Conservation (phyloP, 805 yeast genomes). For the Lachancea kluyveri region DNA sequence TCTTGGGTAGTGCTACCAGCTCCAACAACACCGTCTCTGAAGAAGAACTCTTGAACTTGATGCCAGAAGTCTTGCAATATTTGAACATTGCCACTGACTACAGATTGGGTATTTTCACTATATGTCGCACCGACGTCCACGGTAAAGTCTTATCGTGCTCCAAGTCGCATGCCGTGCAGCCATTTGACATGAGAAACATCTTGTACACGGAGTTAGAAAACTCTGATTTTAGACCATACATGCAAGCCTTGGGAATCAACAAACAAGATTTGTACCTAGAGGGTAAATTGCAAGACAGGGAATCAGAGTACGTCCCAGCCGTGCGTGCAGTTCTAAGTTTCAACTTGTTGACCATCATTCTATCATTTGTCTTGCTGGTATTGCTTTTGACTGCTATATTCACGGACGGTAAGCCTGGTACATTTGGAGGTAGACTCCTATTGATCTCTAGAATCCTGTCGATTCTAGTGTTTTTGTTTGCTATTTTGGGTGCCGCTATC, state of each 20-base stretch:
- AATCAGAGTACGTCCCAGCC: conserved; percentile 30
- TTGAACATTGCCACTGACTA: conserved; percentile 24
- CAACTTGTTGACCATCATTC: conserved; percentile 21
- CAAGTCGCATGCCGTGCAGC: conserved; percentile 28
- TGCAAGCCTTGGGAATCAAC: conserved; percentile 22
- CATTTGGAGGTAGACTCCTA: conserved; percentile 1
- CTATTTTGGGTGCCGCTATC: conserved; percentile 26
- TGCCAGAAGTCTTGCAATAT: conserved; percentile 22
- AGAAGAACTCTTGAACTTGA: conserved; percentile 17
- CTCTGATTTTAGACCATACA: conserved; percentile 28
- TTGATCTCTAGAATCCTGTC: conserved; percentile 6
- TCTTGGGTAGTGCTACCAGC: conserved; percentile 15
- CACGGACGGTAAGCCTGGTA: conserved; percentile 1
- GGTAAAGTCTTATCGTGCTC: conserved; percentile 21
- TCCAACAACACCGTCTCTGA: conserved; percentile 12
- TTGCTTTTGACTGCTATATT: conserved; percentile 9
- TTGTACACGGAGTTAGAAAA: conserved; percentile 23
- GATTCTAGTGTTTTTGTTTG: conserved; percentile 17
- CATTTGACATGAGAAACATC: conserved; percentile 27
- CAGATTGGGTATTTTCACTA: conserved; percentile 26
- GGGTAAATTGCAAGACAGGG: conserved; percentile 25
- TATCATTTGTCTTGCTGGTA: conserved; percentile 18
- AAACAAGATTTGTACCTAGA: conserved; percentile 24
- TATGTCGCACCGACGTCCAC: conserved; percentile 21
- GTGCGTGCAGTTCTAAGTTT: conserved; percentile 27